These are phyloP conservation scores for Magnusiomyces tetraspermus DNA, from an alignment of 1,139 yeast genomes.

Conservation along the genomic window DNA sequence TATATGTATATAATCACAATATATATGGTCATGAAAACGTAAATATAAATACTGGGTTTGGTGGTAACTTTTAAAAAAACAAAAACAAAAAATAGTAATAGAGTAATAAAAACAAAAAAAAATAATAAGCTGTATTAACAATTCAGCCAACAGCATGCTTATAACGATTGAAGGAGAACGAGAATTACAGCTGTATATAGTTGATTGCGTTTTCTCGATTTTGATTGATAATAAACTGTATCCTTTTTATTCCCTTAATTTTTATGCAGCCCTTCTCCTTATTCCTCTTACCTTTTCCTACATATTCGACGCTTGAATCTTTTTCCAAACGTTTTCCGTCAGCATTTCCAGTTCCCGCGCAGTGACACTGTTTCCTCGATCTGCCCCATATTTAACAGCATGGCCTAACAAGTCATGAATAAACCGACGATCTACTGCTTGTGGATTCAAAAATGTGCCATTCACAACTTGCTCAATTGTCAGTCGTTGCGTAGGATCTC, in stretches of 20 bases:
- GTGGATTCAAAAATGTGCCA: slow-evolving; percentile 60
- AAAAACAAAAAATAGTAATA: too few species aligned
- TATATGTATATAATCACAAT: neutral
- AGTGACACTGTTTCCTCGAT: slow-evolving; percentile 34
- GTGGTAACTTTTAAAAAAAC: too few species aligned
- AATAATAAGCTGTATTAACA: too few species aligned
- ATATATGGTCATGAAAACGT: too few species aligned
- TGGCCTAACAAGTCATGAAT: slow-evolving; percentile 64
- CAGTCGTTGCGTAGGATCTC: slow-evolving; percentile 64
- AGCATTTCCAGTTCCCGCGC: slow-evolving; percentile 38
- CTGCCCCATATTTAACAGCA: slow-evolving; percentile 64
- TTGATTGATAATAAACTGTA: too few species aligned
- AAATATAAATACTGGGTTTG: too few species aligned
- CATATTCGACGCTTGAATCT: slow-evolving; percentile 15
- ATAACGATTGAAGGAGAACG: too few species aligned
- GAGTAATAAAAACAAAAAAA: too few species aligned
- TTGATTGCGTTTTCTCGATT: too few species aligned
- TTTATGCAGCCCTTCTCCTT: neutral
- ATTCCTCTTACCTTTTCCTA: neutral
- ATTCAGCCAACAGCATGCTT: too few species aligned
- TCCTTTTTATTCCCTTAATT: neutral
- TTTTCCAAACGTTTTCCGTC: slow-evolving; percentile 46
- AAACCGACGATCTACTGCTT: slow-evolving; percentile 57
- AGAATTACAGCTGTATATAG: too few species aligned
- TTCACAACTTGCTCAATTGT: slow-evolving; percentile 56